phyloP scores from a whole-genome alignment of 208 protist genomes.

The Leishmania major region DNA sequence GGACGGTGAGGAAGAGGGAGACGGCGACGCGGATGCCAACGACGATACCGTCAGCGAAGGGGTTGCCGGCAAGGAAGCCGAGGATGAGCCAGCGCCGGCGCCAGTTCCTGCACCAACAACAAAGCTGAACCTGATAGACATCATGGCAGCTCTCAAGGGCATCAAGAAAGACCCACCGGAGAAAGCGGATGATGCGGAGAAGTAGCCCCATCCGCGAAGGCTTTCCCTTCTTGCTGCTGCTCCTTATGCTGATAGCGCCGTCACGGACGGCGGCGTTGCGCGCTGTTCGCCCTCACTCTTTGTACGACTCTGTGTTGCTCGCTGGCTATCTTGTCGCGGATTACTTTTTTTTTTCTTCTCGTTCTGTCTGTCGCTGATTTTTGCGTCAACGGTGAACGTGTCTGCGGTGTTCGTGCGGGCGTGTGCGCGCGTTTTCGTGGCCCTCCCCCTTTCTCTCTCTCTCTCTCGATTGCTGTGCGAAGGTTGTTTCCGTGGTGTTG shows the following conservation, averaged over 20 bases:
- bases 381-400: neutral
- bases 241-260: neutral
- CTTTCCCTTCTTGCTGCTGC: neutral
- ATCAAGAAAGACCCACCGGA: slow-evolving; percentile 27
- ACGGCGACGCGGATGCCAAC: neutral
- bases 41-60: neutral
- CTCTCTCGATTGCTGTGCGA: neutral
- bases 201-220: neutral
- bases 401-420: neutral
- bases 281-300: neutral
- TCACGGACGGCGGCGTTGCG: neutral
- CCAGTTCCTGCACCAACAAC: slow-evolving; percentile 19
- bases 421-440: neutral
- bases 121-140: slow-evolving; percentile 60
- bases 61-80: slow-evolving; percentile 8
- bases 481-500: neutral
- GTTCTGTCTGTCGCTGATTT: neutral
- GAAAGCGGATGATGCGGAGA: slow-evolving; percentile 14
- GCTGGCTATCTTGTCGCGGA: neutral
- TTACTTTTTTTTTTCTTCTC: neutral
- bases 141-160: slow-evolving; percentile 54
- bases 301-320: neutral
- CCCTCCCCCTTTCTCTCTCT: neutral
- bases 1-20: slow-evolving; percentile 11
- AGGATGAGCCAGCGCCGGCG: slow-evolving; percentile 9